Base-by-base conservation (phyloP, 257 asterid species). In the Vinca minor region DNA sequence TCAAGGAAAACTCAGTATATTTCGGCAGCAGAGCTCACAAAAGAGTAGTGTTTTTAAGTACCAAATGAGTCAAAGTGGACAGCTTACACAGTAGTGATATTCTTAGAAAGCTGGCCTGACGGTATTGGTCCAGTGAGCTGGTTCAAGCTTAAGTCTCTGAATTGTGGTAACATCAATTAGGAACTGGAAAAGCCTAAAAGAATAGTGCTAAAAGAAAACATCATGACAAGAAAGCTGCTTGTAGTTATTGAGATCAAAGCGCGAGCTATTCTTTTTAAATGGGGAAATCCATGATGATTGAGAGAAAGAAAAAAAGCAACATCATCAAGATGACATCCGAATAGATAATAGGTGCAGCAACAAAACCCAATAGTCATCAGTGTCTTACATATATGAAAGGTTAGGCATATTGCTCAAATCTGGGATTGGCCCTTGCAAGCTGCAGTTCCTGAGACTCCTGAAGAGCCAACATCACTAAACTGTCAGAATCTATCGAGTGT, bases 361-460 rank as follows among this genome's bases (percentile, higher is more conserved):
- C 31, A 32, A 31, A 31, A 29, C 18, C 60, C 39, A 14, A 29
- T 8, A 41, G 34, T 20, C 53, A 32, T 32, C 49, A 68, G 38
- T 49, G 52, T 70, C 95, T 90, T 77, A 87, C 99, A 93, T 76
- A 81, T 84, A 93, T 66, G 89, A 81, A 69, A 93, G 75, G 48
- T 71, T 58, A 13, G 76, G 77, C 69, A 78, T 76, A 71, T 80
- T 87, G 82, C 91, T 84, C 86, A 94, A 81, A 58, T 84, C 76
- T 44, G 99, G 98, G 72, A 93, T 70, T 15, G 84, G 73, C 67
- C 99, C 99, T 75, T 23, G 86, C 82, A 93, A 77, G 77, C 80
- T 83, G 83, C 99, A 93, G 87, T 93, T 93, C 79, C 97, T 83
- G 59, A 93, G 94, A 81, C 97, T 93, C 95, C 99, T 93, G 92